These are phyloP conservation scores for Chaetomium sp. DNA, from an alignment of 2,329 filamentous ascomycete species.

Conservation along the genomic window DNA sequence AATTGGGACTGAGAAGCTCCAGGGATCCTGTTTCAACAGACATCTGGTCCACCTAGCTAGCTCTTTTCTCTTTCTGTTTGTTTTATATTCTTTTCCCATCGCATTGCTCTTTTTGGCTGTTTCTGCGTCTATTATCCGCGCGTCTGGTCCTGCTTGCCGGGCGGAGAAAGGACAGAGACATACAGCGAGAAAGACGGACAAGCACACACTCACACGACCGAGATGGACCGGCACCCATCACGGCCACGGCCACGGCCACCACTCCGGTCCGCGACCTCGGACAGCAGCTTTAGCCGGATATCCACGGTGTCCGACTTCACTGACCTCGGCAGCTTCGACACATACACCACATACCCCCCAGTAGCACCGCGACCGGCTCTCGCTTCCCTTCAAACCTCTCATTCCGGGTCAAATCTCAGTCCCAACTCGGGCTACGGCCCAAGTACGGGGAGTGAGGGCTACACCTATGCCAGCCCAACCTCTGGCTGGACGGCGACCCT, in stretches of 20 bases:
- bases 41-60: not conserved
- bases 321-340: slow-evolving; percentile 48
- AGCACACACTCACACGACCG: not conserved
- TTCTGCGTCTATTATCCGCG: not conserved
- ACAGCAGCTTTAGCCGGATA: slow-evolving; percentile 24
- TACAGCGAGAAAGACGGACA: too few species aligned
- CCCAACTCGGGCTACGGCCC: slow-evolving; percentile 5
- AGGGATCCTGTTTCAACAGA: not conserved
- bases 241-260: slow-evolving; percentile 15
- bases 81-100: not conserved
- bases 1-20: not conserved
- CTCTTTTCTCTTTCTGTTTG: not conserved
- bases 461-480: slow-evolving; percentile 9
- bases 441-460: slow-evolving; percentile 21
- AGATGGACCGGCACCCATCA: slow-evolving; percentile 19
- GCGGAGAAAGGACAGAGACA: slow-evolving; percentile 10
- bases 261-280: slow-evolving; percentile 19
- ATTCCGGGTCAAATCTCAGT: slow-evolving; percentile 1
- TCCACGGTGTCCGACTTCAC: slow-evolving; percentile 28
- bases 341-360: slow-evolving; percentile 38
- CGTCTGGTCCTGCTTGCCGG: not conserved
- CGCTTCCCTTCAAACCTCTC: slow-evolving; percentile 34
- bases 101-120: not conserved
- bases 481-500: slow-evolving; percentile 17
- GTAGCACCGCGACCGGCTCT: slow-evolving; percentile 34